These are phyloP conservation scores for Trichoderma sp. DNA, from an alignment of 2,329 filamentous ascomycete species.

Conservation along the genomic window DNA sequence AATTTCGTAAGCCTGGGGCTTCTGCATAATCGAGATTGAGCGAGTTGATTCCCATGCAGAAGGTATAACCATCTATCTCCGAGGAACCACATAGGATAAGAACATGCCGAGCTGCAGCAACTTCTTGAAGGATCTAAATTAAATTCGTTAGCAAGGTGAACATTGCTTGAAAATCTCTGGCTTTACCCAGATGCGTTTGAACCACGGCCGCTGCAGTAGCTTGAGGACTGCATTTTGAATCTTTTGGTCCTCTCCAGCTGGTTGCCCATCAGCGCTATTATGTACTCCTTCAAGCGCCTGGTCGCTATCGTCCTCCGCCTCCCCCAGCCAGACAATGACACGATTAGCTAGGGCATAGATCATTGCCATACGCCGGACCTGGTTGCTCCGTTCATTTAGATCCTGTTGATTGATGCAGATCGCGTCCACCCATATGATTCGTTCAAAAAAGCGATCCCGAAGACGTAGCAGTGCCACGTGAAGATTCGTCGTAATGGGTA, in stretches of 20 bases:
- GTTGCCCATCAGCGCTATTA: not conserved
- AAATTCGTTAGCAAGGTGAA: not conserved
- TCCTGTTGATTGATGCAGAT: constrained; percentile 5
- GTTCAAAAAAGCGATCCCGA: too few relatives aligned
- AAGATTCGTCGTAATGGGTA: too few relatives aligned
- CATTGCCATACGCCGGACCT: not conserved
- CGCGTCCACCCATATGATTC: not conserved
- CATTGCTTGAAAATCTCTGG: too few relatives aligned
- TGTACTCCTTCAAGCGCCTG: not conserved
- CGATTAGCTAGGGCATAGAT: not conserved
- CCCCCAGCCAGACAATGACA: constrained; percentile 3
- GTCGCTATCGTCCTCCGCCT: not conserved
- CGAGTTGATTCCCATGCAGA: not conserved
- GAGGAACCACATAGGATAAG: not conserved
- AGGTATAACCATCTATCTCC: not conserved
- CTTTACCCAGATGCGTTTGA: too few relatives aligned
- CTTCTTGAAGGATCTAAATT: not conserved
- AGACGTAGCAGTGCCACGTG: too few relatives aligned
- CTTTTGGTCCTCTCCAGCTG: not conserved
- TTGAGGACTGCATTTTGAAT: not conserved
- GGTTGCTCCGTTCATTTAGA: not conserved
- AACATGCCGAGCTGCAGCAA: not conserved
- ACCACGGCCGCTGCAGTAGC: not conserved
- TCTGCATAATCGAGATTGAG: not conserved
- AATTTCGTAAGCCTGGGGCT: not conserved